Evolutionary conservation across 2,329 filamentous ascomycete species (phyloP).

Genomic region (Penicillium sclerotiorum): DNA sequence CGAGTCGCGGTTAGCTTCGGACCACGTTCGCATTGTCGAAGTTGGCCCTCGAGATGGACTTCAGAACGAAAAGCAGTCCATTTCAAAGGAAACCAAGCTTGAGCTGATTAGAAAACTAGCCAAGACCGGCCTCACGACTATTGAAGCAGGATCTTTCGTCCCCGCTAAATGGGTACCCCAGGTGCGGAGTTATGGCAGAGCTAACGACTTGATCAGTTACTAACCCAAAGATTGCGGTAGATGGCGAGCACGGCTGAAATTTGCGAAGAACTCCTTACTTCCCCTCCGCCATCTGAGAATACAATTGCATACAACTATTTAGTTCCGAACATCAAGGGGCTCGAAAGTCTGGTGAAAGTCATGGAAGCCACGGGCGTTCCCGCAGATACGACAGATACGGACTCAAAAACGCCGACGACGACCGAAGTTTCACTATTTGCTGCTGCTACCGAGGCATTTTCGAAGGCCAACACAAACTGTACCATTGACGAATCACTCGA

Average conservation of each 20-base stretch:
- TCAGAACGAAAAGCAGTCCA: slow-evolving; percentile 56
- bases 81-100: slow-evolving; percentile 52
- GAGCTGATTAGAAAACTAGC: slow-evolving; percentile 52
- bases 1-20: slow-evolving; percentile 46
- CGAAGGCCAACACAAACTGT: slow-evolving; percentile 68
- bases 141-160: slow-evolving; percentile 58
- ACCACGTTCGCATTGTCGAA: slow-evolving; percentile 57
- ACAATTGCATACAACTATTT: slow-evolving; percentile 68
- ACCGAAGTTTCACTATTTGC: slow-evolving; percentile 66
- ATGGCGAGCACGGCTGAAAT: slow-evolving; percentile 68
- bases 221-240: too few relatives aligned
- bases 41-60: slow-evolving; percentile 57
- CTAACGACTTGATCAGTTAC: too few relatives aligned
- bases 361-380: slow-evolving; percentile 48
- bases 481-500: slow-evolving; percentile 63
- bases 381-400: slow-evolving; percentile 30
- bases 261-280: slow-evolving; percentile 55
- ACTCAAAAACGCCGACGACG: slow-evolving; percentile 38
- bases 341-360: slow-evolving; percentile 61
- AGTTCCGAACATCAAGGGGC: slow-evolving; percentile 63
- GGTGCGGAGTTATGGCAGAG: slow-evolving; percentile 34
- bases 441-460: slow-evolving; percentile 66
- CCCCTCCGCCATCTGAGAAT: slow-evolving; percentile 52
- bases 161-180: slow-evolving; percentile 59
- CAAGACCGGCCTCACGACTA: slow-evolving; percentile 52